Evolutionary conservation across 2,329 filamentous ascomycete genomes (phyloP).

Genomic region (Colletotrichum euphorbiae): DNA sequence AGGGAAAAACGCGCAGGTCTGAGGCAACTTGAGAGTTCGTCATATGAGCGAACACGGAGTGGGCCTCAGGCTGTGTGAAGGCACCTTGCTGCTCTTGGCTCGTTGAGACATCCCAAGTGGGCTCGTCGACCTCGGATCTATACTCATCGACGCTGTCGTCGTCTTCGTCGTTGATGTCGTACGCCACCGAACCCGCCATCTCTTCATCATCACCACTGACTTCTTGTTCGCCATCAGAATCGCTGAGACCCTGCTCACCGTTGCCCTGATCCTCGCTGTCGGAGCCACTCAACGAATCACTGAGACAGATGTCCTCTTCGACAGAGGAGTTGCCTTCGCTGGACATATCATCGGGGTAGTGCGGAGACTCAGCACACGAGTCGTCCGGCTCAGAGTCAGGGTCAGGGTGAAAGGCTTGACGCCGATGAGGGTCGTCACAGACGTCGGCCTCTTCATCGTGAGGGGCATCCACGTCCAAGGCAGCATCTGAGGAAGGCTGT

Average conservation of each 20-base stretch:
- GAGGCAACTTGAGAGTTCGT: no score
- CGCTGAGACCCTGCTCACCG: slow-evolving; percentile 43
- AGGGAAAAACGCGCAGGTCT: no score
- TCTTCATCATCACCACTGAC: background rate
- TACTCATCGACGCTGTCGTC: background rate
- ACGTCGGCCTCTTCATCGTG: slow-evolving; percentile 20
- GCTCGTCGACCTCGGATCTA: background rate
- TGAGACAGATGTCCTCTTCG: slow-evolving; percentile 31
- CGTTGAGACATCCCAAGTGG: background rate
- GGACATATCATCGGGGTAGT: slow-evolving; percentile 15
- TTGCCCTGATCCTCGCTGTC: slow-evolving; percentile 48
- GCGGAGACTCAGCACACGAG: slow-evolving; percentile 2
- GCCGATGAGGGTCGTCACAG: background rate
- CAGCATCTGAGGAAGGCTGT: background rate
- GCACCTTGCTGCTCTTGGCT: background rate
- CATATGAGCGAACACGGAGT: no score
- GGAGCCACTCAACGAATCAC: slow-evolving; percentile 21
- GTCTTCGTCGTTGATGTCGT: background rate
- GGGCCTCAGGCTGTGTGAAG: no score
- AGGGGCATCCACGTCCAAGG: slow-evolving; percentile 19
- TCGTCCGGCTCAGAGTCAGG: slow-evolving; percentile 14
- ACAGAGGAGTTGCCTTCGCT: background rate
- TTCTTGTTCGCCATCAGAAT: slow-evolving; percentile 7
- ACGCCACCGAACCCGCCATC: background rate
- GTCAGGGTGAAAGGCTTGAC: background rate